Conservation (phyloP, 2,329 filamentous ascomycete species). For the Cryoendolithus antarcticus region DNA sequence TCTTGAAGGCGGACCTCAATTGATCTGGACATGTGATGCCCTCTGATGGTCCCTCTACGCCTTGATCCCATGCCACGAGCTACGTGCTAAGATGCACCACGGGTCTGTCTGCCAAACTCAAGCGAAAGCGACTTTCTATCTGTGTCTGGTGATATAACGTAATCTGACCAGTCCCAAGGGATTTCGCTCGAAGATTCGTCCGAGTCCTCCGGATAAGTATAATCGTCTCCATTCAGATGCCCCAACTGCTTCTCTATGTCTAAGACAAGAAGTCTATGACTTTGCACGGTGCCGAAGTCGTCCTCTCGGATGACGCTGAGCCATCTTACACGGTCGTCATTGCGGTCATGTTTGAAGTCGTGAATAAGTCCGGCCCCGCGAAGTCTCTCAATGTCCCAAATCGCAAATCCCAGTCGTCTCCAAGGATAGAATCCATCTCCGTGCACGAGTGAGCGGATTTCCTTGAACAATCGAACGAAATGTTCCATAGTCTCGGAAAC, state of each 20-base stretch:
- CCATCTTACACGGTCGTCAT: constrained; percentile 1
- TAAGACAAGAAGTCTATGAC: background rate
- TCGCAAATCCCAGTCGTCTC: constrained; percentile 3
- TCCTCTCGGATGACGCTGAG: constrained; percentile 1
- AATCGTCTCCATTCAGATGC: too few species aligned
- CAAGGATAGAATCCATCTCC: constrained; percentile 2
- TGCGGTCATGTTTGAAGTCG: background rate
- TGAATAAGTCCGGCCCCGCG: background rate
- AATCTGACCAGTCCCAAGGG: background rate
- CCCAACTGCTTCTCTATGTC: background rate
- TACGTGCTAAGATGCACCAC: background rate
- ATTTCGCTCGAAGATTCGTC: too few species aligned
- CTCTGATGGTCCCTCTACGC: background rate
- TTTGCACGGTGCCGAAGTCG: background rate
- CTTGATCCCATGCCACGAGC: background rate
- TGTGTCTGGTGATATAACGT: background rate
- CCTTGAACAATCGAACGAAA: constrained; percentile 1
- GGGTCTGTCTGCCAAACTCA: constrained; percentile 2
- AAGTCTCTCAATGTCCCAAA: constrained; percentile 2
- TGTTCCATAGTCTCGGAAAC: constrained; percentile 2
- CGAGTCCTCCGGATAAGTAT: too few species aligned
- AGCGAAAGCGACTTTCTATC: constrained; percentile 1
- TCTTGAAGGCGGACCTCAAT: too few species aligned
- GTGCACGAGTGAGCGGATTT: background rate
- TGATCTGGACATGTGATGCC: too few species aligned